A percentile compares a stretch with the other conserved stretches of the same genome.
phyloP scores from a whole-genome alignment of 176 grass and related monocot genomes.

The Aechmea fasciata region DNA sequence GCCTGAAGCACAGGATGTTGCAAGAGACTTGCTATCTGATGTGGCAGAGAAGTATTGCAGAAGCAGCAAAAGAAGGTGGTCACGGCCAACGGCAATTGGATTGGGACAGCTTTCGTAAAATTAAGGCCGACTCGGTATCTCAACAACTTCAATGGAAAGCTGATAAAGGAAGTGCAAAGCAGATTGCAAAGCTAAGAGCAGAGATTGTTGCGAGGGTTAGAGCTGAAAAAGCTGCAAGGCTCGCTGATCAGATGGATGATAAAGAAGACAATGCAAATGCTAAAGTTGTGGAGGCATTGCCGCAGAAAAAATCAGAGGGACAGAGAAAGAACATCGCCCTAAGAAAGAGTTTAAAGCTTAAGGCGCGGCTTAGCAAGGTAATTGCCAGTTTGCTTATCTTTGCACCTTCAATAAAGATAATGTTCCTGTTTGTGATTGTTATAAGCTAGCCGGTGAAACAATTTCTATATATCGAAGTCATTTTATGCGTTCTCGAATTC shows the following conservation, averaged over 20 bases:
- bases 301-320: slow-evolving; percentile 17
- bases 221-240: slow-evolving; percentile 17
- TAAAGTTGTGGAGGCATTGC: slow-evolving; percentile 23
- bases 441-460: neutral
- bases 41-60: slow-evolving; percentile 60
- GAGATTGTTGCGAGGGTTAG: slow-evolving; percentile 22
- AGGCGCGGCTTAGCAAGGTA: slow-evolving; percentile 74
- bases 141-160: slow-evolving; percentile 22
- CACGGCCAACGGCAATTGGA: slow-evolving; percentile 44
- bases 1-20: slow-evolving; percentile 29
- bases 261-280: slow-evolving; percentile 16
- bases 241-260: slow-evolving; percentile 23
- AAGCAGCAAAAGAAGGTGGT: slow-evolving; percentile 45
- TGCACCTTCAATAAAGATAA: neutral
- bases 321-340: slow-evolving; percentile 16
- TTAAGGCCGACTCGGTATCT: slow-evolving; percentile 33
- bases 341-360: slow-evolving; percentile 49
- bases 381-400: slow-evolving; percentile 2
- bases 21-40: slow-evolving; percentile 27
- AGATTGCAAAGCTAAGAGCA: slow-evolving; percentile 28
- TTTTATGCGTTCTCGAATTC: too few species aligned
- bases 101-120: slow-evolving; percentile 71
- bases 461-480: too few species aligned
- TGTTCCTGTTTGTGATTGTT: neutral
- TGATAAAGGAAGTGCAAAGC: slow-evolving; percentile 28